Evolutionary conservation across 306 rosid species (phyloP).

Genomic region (Crataegus laevigata): DNA sequence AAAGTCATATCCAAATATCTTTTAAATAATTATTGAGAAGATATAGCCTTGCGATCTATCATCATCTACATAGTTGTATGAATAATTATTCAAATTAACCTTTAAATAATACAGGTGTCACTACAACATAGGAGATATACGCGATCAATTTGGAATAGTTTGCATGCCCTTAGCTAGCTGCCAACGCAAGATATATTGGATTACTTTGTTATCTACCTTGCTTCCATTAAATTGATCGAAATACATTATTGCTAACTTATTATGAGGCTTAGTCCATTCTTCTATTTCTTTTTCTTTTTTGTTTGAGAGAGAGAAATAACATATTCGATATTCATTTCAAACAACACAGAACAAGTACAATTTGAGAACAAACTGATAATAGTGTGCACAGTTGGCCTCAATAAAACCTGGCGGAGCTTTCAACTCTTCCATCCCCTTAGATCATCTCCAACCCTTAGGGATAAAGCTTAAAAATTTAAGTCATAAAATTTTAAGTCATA

Average conservation of each 20-base stretch:
- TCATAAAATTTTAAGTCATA: too few species aligned
- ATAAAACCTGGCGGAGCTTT: too few species aligned
- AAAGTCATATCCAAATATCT: not conserved
- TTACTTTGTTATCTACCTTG: not conserved
- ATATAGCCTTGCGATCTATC: not conserved
- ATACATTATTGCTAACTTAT: too few species aligned
- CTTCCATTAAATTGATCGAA: not conserved
- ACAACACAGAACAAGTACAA: too few species aligned
- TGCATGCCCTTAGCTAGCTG: not conserved
- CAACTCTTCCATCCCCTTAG: accelerated
- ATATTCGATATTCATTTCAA: too few species aligned
- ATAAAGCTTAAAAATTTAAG: too few species aligned
- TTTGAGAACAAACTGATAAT: too few species aligned
- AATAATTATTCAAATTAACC: not conserved
- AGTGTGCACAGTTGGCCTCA: too few species aligned
- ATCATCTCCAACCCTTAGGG: too few species aligned
- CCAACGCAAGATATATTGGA: constrained; percentile 8
- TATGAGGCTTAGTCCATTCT: too few species aligned
- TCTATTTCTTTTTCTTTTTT: too few species aligned
- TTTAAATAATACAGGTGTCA: constrained; percentile 10
- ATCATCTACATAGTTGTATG: not conserved
- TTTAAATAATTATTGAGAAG: not conserved
- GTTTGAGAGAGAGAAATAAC: too few species aligned
- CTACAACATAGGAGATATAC: not conserved
- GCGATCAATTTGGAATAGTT: not conserved